phyloP scores from a whole-genome alignment of 2,329 filamentous ascomycete species.

The Apiospora malaysiana region DNA sequence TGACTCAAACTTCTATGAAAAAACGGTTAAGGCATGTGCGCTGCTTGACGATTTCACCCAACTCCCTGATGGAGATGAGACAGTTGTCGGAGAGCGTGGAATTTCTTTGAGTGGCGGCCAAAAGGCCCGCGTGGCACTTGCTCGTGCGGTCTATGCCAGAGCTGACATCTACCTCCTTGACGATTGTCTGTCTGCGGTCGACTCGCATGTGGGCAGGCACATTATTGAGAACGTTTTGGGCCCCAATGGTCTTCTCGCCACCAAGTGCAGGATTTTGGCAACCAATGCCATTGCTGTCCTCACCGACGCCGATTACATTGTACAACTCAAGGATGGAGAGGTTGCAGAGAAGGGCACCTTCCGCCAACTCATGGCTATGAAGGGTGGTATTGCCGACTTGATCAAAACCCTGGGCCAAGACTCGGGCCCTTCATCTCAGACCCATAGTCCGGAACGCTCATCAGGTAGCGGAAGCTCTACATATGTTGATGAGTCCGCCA shows the following conservation, averaged over 20 bases:
- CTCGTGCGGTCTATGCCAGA: constrained; percentile 92
- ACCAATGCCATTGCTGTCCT: constrained; percentile 95
- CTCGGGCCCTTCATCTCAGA: constrained; percentile 46
- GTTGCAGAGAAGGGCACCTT: constrained; percentile 91
- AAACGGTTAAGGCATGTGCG: constrained; percentile 90
- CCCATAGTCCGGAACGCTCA: constrained; percentile 51
- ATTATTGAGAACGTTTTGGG: constrained; percentile 95
- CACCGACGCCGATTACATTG: constrained; percentile 87
- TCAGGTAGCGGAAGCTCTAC: constrained; percentile 61
- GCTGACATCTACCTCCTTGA: constrained; percentile 97
- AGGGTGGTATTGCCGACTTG: constrained; percentile 84
- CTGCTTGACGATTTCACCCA: constrained; percentile 88
- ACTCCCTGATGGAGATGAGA: constrained; percentile 94
- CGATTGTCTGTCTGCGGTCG: constrained; percentile 94
- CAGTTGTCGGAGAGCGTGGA: constrained; percentile 93
- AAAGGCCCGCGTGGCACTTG: constrained; percentile 90
- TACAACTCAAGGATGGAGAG: constrained; percentile 80
- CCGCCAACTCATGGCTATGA: constrained; percentile 89
- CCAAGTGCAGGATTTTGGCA: constrained; percentile 90
- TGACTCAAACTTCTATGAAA: constrained; percentile 92
- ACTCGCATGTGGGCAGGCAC: constrained; percentile 94
- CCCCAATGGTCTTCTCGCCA: constrained; percentile 76
- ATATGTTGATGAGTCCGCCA: constrained; percentile 57
- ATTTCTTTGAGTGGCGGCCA: constrained; percentile 96
- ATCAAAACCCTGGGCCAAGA: constrained; percentile 76